Base-by-base conservation (phyloP, 345 rosid species). In the Eucalyptus sp. region DNA sequence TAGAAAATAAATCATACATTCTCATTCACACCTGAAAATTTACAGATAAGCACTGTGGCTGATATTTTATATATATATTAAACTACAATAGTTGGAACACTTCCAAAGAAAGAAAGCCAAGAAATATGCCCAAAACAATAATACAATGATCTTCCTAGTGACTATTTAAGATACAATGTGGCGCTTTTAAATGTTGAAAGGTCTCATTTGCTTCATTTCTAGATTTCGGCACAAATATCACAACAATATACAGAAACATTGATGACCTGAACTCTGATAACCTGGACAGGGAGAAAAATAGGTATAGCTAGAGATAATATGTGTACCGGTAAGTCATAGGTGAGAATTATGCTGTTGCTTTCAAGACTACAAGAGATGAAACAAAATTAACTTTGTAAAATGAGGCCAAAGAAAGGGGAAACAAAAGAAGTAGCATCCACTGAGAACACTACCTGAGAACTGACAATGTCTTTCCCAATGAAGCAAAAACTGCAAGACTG, bases 401-500 rank as follows among this genome's bases (percentile, higher is more conserved):
- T 49, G 84, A 71, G 54, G 88, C 87, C 81, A 41, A 89, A 58
- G 20, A 60, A 49, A 60, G 24, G 58, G 29, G 25, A 88, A 88
- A 49, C 15, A 60, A 46, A 22, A 90, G 87, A 7, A 62, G 58
- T 16, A 50, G 58, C 86, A 56, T 52, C 62, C 60, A 86, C 68
- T 17, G 54, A 81, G 43, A 87, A 41, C 25, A 84, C 44, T 90
- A 96, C 98, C 97, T 97, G 90, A 96, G 90, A 92, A 97, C 92
- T 48, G 96, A 94, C 91, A 97, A 81, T 80, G 92, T 95, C 93
- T 96, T 97, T 81, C 99, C 99, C 76, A 97, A 88, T 87, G 99
- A 94, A 89, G 98, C 95, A 91, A 90, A 95, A 58, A 96, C 95
- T 41, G 92, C 96, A 89, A 93, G 96, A 89, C 90, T 92, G 51